Evolutionary conservation across 148 eudicot species (phyloP).

Genomic region (Chenopodium berlandieri): DNA sequence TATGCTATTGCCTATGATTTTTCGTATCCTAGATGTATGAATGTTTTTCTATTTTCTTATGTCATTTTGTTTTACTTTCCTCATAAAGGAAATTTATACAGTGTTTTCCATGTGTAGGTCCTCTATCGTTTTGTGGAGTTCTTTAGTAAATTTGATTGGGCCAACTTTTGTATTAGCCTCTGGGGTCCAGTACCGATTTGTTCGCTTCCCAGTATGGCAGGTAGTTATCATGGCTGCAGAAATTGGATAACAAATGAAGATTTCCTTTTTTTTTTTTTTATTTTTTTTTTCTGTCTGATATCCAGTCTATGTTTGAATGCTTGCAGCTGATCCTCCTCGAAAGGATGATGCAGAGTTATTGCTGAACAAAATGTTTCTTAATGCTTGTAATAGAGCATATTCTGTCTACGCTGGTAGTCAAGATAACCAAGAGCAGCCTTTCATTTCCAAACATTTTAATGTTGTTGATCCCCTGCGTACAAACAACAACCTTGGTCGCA

Average conservation of each 20-base stretch:
- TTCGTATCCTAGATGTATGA: not conserved
- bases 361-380: constrained; percentile 45
- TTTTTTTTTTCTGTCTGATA: constrained; percentile 2
- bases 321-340: constrained; percentile 56
- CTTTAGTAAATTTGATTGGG: constrained; percentile 65
- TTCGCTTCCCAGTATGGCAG: constrained; percentile 50
- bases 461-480: constrained; percentile 56
- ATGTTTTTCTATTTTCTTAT: constrained; percentile 1
- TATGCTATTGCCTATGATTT: not conserved
- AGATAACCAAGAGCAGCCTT: constrained; percentile 40
- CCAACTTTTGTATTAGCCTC: constrained; percentile 55
- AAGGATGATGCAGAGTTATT: constrained; percentile 50
- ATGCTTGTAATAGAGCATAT: constrained; percentile 47
- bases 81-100: not conserved
- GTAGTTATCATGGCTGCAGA: constrained; percentile 24
- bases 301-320: constrained; percentile 9
- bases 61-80: constrained; percentile 3
- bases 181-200: constrained; percentile 54
- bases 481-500: constrained; percentile 68
- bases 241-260: not conserved
- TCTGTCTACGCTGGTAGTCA: constrained; percentile 41
- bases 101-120: constrained; percentile 34
- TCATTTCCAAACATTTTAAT: constrained; percentile 53
- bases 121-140: constrained; percentile 55
- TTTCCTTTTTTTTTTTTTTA: too few species aligned